A percentile compares a stretch with the other conserved stretches of the same genome.
phyloP scores from a whole-genome alignment of 768 basidiomycete species.

The Chlorophyllum brunneum region DNA sequence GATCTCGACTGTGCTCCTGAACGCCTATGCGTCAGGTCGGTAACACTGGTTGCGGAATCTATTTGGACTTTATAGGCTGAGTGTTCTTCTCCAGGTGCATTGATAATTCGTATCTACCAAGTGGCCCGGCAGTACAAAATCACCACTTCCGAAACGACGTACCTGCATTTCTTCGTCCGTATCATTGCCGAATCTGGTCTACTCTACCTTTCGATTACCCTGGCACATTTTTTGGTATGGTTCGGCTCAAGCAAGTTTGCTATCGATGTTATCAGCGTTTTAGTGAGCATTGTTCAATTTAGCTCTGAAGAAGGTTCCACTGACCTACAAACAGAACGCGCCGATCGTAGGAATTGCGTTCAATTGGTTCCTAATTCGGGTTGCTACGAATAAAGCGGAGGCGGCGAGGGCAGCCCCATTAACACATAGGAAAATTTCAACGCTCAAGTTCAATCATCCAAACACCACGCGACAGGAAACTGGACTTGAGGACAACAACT shows the following conservation, averaged over 20 bases:
- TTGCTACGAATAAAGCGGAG: neutral
- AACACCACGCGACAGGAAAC: neutral
- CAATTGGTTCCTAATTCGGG: constrained; percentile 3
- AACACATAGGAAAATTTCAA: neutral
- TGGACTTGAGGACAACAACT: too few species aligned
- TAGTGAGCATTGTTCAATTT: neutral
- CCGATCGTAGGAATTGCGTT: constrained; percentile 4
- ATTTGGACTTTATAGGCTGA: too few species aligned
- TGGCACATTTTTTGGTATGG: neutral
- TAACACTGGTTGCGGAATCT: too few species aligned
- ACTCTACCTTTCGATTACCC: neutral
- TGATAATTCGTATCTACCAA: neutral
- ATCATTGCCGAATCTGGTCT: constrained; percentile 3
- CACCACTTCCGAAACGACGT: neutral
- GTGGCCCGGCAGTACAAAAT: neutral
- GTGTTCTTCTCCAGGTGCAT: neutral
- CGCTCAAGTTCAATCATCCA: neutral
- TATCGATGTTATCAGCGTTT: neutral
- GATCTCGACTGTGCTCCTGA: neutral
- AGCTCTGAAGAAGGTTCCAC: too few species aligned
- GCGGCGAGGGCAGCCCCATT: neutral
- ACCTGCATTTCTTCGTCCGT: neutral
- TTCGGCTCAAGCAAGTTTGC: neutral
- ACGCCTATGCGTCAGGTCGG: neutral
- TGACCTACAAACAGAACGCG: neutral